These are phyloP conservation scores for Umbellularia californica DNA, from an alignment of 164 flowering plant species.

Conservation along the genomic window DNA sequence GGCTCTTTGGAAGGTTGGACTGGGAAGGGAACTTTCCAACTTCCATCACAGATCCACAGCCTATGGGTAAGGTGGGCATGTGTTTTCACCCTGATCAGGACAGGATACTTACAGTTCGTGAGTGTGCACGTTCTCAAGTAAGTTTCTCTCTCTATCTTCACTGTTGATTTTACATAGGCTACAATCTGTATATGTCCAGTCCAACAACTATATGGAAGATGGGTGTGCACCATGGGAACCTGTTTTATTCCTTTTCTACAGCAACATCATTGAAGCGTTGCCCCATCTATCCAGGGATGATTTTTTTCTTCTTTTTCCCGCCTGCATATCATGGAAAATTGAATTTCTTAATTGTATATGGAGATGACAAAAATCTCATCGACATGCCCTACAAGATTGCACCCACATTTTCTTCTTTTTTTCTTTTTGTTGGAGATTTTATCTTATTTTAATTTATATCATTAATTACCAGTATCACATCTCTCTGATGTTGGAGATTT, in stretches of 20 bases:
- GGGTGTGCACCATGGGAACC: no score
- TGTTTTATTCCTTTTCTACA: no score
- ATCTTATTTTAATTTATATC: no score
- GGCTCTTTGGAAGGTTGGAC: slow-evolving; percentile 85
- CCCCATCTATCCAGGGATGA: no score
- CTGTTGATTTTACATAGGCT: not conserved
- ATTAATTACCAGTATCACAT: not conserved
- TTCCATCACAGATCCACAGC: slow-evolving; percentile 94
- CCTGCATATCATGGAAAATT: no score
- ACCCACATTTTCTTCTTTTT: not conserved
- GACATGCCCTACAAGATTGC: no score
- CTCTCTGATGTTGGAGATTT: not conserved
- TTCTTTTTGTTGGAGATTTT: not conserved
- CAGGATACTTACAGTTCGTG: slow-evolving; percentile 86
- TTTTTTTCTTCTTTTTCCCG: no score
- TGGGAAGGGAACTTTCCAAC: slow-evolving; percentile 98
- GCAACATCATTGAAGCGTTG: no score
- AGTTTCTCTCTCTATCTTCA: slow-evolving; percentile 14
- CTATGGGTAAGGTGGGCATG: slow-evolving; percentile 98
- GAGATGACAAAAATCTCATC: no score
- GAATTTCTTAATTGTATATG: no score
- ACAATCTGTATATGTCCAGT: no score
- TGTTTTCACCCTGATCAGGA: slow-evolving; percentile 97
- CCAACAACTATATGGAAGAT: no score
- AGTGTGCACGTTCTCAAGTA: slow-evolving; percentile 94